phyloP scores from a whole-genome alignment of 805 yeast species.

The Pichia insulana region DNA sequence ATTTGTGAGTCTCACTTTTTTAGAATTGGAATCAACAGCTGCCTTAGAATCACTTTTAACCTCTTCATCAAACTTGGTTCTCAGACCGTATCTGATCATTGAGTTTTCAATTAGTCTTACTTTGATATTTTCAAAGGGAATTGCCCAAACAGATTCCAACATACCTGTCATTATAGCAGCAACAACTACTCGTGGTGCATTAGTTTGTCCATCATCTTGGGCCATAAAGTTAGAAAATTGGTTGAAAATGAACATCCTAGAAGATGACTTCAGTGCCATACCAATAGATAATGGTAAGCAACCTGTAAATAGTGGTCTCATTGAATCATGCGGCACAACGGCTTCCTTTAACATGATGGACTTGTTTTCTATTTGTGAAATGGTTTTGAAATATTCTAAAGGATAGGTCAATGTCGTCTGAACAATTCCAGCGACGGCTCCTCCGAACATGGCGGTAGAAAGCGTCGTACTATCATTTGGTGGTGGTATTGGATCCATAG shows the following conservation, averaged over 20 bases:
- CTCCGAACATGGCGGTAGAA: conserved; percentile 51
- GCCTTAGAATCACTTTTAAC: not conserved
- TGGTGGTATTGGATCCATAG: conserved; percentile 21
- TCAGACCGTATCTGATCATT: conserved; percentile 26
- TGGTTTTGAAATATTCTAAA: conserved; percentile 60
- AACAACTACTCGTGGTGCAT: conserved; percentile 72
- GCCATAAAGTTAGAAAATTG: conserved; percentile 63
- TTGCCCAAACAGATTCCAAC: conserved; percentile 70
- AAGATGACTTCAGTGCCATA: conserved; percentile 59
- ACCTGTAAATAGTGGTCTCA: conserved; percentile 41
- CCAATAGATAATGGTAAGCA: conserved; percentile 72
- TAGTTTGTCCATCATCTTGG: conserved; percentile 47
- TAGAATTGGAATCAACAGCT: conserved; percentile 2
- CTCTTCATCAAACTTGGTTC: conserved; percentile 13
- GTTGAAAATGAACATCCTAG: conserved; percentile 69
- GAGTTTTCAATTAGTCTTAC: conserved; percentile 72
- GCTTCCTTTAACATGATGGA: conserved; percentile 22
- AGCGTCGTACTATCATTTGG: conserved; percentile 31
- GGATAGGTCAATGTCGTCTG: conserved; percentile 63
- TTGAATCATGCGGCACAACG: conserved; percentile 26
- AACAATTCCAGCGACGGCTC: conserved; percentile 53
- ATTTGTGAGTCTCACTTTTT: conserved; percentile 9
- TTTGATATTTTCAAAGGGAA: conserved; percentile 86
- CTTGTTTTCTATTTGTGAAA: conserved; percentile 47
- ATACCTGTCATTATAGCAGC: conserved; percentile 83